Conservation (phyloP, 2,329 filamentous ascomycete species). For the Fusarium redolens region DNA sequence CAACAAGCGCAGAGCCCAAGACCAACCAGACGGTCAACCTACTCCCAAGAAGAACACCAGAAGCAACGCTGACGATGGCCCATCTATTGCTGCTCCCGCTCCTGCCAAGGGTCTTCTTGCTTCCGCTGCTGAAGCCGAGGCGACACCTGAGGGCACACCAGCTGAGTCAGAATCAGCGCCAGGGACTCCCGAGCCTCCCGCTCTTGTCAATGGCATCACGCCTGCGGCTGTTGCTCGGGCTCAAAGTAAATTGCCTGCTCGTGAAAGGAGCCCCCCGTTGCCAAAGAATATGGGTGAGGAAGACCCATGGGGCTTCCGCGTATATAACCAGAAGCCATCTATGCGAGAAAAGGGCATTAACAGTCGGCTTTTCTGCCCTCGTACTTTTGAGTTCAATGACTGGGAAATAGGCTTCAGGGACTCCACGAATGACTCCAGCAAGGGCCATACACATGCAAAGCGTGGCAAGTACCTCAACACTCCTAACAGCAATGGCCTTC, state of each 20-base stretch:
- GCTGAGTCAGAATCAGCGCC: constrained; percentile 52
- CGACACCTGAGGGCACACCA: constrained; percentile 50
- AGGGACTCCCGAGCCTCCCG: constrained; percentile 51
- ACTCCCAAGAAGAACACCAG: constrained; percentile 61
- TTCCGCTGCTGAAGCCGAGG: constrained; percentile 52
- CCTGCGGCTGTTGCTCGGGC: constrained; percentile 41
- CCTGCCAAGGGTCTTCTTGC: constrained; percentile 55
- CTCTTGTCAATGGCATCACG: constrained; percentile 43
- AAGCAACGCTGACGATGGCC: constrained; percentile 48
- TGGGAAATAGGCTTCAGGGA: constrained; percentile 71
- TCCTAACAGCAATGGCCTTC: constrained; percentile 65
- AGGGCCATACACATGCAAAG: constrained; percentile 63
- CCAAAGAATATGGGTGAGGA: constrained; percentile 57
- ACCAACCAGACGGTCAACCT: constrained; percentile 61
- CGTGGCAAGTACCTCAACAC: constrained; percentile 65
- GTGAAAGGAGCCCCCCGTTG: constrained; percentile 53
- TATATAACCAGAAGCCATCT: constrained; percentile 55
- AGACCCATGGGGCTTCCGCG: constrained; percentile 64
- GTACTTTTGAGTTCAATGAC: constrained; percentile 60
- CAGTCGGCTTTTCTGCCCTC: constrained; percentile 63
- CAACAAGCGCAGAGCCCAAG: constrained; percentile 63
- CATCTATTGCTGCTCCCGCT: constrained; percentile 41
- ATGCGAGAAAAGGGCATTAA: constrained; percentile 59
- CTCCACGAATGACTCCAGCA: constrained; percentile 65
- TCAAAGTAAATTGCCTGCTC: constrained; percentile 47